phyloP scores from a whole-genome alignment of 306 rosid genomes.

The Castanea crenata region DNA sequence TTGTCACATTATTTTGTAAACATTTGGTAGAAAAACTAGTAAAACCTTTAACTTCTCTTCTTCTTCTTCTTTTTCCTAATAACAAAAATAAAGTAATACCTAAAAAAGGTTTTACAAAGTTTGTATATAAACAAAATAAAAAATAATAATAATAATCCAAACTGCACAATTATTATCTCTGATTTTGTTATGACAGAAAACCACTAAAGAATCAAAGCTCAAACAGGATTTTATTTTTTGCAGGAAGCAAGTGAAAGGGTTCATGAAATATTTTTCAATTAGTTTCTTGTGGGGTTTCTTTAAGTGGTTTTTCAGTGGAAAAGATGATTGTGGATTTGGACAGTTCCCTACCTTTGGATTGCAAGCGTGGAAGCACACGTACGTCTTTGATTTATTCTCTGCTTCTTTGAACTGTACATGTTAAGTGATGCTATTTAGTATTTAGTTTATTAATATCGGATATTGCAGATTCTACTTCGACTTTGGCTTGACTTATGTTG shows the following conservation, averaged over 20 bases:
- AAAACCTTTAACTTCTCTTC: too few relatives aligned
- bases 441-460: neutral
- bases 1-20: too few relatives aligned
- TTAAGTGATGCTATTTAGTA: neutral
- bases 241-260: slow-evolving; percentile 83
- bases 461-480: slow-evolving; percentile 83
- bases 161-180: neutral
- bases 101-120: too few relatives aligned
- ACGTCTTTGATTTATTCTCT: neutral
- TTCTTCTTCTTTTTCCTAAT: too few relatives aligned
- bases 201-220: neutral
- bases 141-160: too few relatives aligned
- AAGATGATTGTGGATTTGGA: slow-evolving; percentile 69
- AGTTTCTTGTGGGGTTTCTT: slow-evolving; percentile 92
- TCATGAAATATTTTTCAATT: slow-evolving; percentile 70
- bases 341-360: slow-evolving; percentile 95
- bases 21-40: too few relatives aligned
- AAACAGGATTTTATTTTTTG: slow-evolving; percentile 11
- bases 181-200: neutral
- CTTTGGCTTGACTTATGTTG: slow-evolving; percentile 72
- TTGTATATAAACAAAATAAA: too few relatives aligned
- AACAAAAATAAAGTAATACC: too few relatives aligned
- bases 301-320: slow-evolving; percentile 89
- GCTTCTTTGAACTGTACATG: neutral
- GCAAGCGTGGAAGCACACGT: slow-evolving; percentile 88